A percentile compares a stretch with the other conserved stretches of the same genome.
phyloP scores from a whole-genome alignment of 1,139 yeast genomes.

The Debaryomyces sp. region DNA sequence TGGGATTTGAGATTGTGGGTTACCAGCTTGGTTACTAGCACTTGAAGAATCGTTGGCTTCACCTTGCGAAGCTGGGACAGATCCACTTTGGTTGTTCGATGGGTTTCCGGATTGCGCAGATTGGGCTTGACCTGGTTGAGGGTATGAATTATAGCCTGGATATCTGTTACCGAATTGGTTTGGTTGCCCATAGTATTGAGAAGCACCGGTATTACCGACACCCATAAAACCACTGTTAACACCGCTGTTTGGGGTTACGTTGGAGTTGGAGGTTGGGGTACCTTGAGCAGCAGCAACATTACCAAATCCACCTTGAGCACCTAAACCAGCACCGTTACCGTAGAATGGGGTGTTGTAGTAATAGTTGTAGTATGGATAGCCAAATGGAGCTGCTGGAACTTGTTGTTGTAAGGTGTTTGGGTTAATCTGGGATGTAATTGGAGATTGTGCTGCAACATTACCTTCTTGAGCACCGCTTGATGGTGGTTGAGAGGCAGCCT shows the following conservation, averaged over 20 bases:
- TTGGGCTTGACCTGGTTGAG: constrained; percentile 27
- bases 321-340: constrained; percentile 35
- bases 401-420: constrained; percentile 28
- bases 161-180: constrained; percentile 41
- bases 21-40: constrained; percentile 10
- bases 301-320: constrained; percentile 20
- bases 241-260: constrained; percentile 22
- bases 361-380: constrained; percentile 49
- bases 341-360: constrained; percentile 49
- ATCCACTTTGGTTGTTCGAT: constrained; percentile 8
- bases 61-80: constrained; percentile 12
- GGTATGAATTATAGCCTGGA: constrained; percentile 43
- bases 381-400: constrained; percentile 36
- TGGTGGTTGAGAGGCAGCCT: constrained; percentile 24
- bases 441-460: constrained; percentile 28
- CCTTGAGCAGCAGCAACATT: constrained; percentile 27
- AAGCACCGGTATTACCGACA: constrained; percentile 23
- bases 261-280: constrained; percentile 19
- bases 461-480: constrained; percentile 21
- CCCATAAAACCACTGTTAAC: constrained; percentile 19
- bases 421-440: constrained; percentile 26
- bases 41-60: constrained; percentile 13
- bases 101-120: constrained; percentile 2
- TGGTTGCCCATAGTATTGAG: constrained; percentile 39
- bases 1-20: constrained; percentile 22